Evolutionary conservation across 805 yeast genomes (phyloP), one percentile per base, ranked within the genome.

Genomic region (Wickerhamiella siamensis): DNA sequence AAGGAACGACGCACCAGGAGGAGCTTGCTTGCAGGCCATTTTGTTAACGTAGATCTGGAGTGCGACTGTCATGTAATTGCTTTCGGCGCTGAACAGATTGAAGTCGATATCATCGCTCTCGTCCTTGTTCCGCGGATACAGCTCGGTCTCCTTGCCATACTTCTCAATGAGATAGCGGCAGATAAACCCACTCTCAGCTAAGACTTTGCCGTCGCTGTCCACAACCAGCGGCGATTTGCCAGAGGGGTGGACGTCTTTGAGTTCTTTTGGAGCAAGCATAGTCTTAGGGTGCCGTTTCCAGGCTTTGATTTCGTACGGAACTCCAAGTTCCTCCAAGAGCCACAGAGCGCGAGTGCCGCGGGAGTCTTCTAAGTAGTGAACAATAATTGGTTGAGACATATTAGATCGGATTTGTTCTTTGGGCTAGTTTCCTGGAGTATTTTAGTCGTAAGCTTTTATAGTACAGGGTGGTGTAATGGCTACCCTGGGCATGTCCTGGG

Each of bases 151-250:
- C 18, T 54, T 52, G 51, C 77, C 83, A 49, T 67, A 75, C 43
- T 71, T 58, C 18, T 56, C 54, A 42, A 75, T 55, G 22, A 79
- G 50, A 52, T 72, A 74, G 42, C 68, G 69, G 39, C 72, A 57
- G 33, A 79, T 75, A 33, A 66, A 65, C 2, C 79, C 84, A 14
- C 78, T 69, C 57, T 79, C 87, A 12, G 73, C 72, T 34, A 76
- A 45, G 1, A 60, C 51, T 21, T 47, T 51, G 42, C 59, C 64
- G 34, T 60, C 61, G n/a, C 39, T 47, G 31, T 66, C 52, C 46
- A 71, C 77, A 37, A 79, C 48, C 1, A 77, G 57, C 1, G 87
- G 87, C 0, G 75, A 61, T 54, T 77, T 77, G 2, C 83, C 84
- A 16, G 72, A 58, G 10, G 80, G 78, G 53, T 74, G 79, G 12